A percentile compares a stretch with the other conserved stretches of the same genome.
phyloP scores from a whole-genome alignment of 2,329 filamentous ascomycete genomes.

The Geosmithia morbida region DNA sequence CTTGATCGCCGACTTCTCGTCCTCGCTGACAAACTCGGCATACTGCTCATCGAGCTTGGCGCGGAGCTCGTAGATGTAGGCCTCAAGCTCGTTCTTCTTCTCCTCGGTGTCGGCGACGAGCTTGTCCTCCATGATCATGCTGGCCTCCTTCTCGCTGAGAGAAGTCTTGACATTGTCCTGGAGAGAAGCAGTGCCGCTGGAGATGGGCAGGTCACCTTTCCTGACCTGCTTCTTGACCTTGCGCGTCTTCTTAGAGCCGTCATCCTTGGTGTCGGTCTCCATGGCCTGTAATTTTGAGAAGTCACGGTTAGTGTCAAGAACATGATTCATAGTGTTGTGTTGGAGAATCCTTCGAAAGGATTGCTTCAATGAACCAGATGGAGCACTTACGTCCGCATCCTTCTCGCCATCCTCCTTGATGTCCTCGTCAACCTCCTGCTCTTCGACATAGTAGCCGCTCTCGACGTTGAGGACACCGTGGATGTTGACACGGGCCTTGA shows the following conservation, averaged over 20 bases:
- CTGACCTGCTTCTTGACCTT: constrained; percentile 99
- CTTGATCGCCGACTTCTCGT: constrained; percentile 80
- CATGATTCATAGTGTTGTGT: constrained; percentile 2
- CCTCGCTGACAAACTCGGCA: constrained; percentile 74
- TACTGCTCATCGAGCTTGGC: constrained; percentile 92
- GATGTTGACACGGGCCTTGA: constrained; percentile 92
- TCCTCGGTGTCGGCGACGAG: constrained; percentile 95
- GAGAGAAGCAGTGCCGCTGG: constrained; percentile 67
- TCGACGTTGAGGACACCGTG: constrained; percentile 95
- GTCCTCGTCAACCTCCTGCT: constrained; percentile 92
- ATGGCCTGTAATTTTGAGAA: constrained; percentile 43
- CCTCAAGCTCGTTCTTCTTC: constrained; percentile 99
- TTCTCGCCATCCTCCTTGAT: constrained; percentile 47
- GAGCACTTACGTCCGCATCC: constrained; percentile 60
- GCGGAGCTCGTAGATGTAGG: constrained; percentile 91
- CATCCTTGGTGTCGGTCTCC: constrained; percentile 64
- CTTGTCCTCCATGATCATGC: constrained; percentile 98
- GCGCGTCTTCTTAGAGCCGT: constrained; percentile 70
- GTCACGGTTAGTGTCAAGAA: neutral
- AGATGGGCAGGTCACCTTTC: constrained; percentile 87
- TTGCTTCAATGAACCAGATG: no score
- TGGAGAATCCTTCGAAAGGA: neutral
- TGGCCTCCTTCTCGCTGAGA: constrained; percentile 67
- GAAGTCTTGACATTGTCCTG: constrained; percentile 52
- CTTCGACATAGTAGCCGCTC: constrained; percentile 94